These are phyloP conservation scores for Rhodotorula sphaerocarpa DNA, from an alignment of 768 basidiomycete genomes.

Conservation along the genomic window DNA sequence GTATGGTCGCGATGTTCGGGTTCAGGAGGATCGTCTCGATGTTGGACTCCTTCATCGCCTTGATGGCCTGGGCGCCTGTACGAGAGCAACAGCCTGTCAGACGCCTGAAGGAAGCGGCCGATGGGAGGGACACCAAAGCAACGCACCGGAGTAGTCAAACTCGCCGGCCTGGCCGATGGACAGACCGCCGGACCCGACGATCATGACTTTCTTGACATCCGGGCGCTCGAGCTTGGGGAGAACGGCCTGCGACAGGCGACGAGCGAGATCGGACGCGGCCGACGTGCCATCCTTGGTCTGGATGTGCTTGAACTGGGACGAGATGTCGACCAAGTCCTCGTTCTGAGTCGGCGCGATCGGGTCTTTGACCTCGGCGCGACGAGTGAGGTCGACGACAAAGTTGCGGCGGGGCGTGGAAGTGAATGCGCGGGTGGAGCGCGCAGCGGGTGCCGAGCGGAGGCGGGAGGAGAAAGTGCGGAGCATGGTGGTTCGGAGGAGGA, in stretches of 20 bases:
- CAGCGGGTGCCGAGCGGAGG: slow-evolving; percentile 10
- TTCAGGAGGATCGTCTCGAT: slow-evolving; percentile 78
- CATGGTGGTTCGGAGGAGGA: slow-evolving; percentile 16
- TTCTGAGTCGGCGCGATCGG: slow-evolving; percentile 3
- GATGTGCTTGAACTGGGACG: slow-evolving; percentile 36
- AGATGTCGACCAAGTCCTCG: slow-evolving; percentile 33
- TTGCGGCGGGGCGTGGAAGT: slow-evolving; percentile 9
- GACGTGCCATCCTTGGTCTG: slow-evolving; percentile 35
- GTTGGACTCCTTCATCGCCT: slow-evolving; percentile 91
- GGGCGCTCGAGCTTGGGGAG: slow-evolving; percentile 84
- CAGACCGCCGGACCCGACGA: slow-evolving; percentile 91
- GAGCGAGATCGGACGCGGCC: slow-evolving; percentile 73
- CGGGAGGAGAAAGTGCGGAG: slow-evolving; percentile 33
- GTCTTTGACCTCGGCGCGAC: slow-evolving; percentile 19
- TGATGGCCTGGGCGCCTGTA: slow-evolving; percentile 83
- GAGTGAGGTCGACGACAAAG: slow-evolving; percentile 24
- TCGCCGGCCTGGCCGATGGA: slow-evolving; percentile 98
- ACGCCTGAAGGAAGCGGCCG: no score
- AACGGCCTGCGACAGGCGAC: slow-evolving; percentile 86
- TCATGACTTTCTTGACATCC: slow-evolving; percentile 86
- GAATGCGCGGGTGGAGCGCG: slow-evolving; percentile 23
- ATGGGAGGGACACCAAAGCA: background rate
- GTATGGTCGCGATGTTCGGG: slow-evolving; percentile 96
- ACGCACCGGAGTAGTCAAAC: slow-evolving; percentile 85
- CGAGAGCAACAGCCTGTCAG: background rate